Conservation (phyloP, 495 filamentous ascomycete species). For the Trichocladium uniseriatum region DNA sequence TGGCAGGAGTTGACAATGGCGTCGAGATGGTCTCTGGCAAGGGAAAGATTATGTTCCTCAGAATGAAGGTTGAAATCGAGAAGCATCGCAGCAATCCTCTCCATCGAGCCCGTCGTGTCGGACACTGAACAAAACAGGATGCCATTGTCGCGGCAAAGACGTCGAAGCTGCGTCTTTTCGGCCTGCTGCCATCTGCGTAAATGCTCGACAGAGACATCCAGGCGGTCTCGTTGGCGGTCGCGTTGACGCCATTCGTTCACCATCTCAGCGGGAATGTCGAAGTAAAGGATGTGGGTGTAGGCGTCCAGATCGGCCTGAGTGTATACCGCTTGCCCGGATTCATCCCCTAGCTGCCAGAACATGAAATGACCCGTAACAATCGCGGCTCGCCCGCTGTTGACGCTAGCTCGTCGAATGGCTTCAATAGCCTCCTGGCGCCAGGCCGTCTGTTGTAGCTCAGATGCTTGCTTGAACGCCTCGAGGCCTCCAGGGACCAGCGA, state of each 20-base stretch:
- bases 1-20: slow-evolving; percentile 18
- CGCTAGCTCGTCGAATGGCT: slow-evolving; percentile 35
- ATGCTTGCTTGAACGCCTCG: slow-evolving; percentile 38
- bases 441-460: slow-evolving; percentile 30
- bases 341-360: slow-evolving; percentile 45
- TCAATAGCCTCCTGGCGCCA: slow-evolving; percentile 44
- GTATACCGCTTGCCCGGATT: slow-evolving; percentile 25
- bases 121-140: slow-evolving; percentile 40
- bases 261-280: slow-evolving; percentile 35
- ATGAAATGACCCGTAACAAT: slow-evolving; percentile 54
- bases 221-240: slow-evolving; percentile 36
- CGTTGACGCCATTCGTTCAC: slow-evolving; percentile 28
- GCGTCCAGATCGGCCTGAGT: slow-evolving; percentile 40
- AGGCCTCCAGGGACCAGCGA: slow-evolving; percentile 43
- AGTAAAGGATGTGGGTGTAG: slow-evolving; percentile 55
- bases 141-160: slow-evolving; percentile 36
- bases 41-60: slow-evolving; percentile 33
- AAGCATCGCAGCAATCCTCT: slow-evolving; percentile 23
- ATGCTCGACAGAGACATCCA: slow-evolving; percentile 29
- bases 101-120: not conserved
- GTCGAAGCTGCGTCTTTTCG: slow-evolving; percentile 42
- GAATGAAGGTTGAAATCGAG: slow-evolving; percentile 34
- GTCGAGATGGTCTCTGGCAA: slow-evolving; percentile 33
- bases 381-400: slow-evolving; percentile 27
- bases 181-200: slow-evolving; percentile 44